Evolutionary conservation across 2,329 filamentous ascomycete genomes (phyloP).

Genomic region (Fusarium udum): DNA sequence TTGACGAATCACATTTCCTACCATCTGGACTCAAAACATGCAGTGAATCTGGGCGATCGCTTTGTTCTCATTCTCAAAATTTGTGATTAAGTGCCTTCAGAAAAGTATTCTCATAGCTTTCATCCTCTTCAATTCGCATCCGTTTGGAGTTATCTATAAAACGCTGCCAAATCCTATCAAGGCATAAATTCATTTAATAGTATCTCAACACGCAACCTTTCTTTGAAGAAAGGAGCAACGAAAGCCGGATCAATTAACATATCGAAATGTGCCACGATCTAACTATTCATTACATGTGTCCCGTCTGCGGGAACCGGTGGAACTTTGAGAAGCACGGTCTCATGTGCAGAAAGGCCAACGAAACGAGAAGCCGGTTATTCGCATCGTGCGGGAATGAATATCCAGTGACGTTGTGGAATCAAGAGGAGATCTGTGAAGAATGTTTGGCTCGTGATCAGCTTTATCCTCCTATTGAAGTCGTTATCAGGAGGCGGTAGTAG

Average conservation of each 20-base stretch:
- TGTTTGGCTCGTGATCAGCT: background rate
- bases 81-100: background rate
- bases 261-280: slow-evolving; percentile 2
- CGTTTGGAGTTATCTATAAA: background rate
- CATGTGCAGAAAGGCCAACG: background rate
- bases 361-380: background rate
- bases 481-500: background rate
- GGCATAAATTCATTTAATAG: too few species aligned
- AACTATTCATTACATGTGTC: slow-evolving; percentile 9
- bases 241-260: accelerated
- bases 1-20: background rate
- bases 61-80: accelerated
- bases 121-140: background rate
- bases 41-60: background rate
- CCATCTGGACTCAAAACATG: background rate
- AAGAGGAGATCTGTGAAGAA: background rate
- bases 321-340: slow-evolving; percentile 16
- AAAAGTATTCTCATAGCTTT: accelerated
- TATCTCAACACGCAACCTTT: too few species aligned
- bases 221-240: too few species aligned
- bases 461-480: background rate
- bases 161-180: background rate
- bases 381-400: background rate
- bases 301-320: background rate
- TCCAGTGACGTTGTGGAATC: background rate